phyloP scores from a whole-genome alignment of 176 grass and related monocot genomes.

The Poa pratensis region DNA sequence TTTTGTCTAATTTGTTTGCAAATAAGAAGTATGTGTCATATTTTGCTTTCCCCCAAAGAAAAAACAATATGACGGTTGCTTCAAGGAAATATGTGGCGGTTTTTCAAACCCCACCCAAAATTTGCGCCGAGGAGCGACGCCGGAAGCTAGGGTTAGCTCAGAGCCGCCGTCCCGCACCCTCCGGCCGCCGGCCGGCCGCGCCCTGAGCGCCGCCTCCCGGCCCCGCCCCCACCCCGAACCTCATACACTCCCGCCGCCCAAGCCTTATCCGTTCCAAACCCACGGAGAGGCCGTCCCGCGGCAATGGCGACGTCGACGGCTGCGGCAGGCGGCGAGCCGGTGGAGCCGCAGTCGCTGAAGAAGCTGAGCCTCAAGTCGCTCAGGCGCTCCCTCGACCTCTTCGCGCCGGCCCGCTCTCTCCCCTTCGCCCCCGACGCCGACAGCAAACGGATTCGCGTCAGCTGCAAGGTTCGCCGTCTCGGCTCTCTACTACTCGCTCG shows the following conservation, averaged over 20 bases:
- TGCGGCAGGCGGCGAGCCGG: constrained; percentile 43
- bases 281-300: not conserved
- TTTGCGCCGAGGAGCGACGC: not conserved
- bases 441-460: constrained; percentile 81
- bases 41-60: too few species aligned
- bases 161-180: not conserved
- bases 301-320: constrained; percentile 33
- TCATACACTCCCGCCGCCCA: not conserved
- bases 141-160: not conserved
- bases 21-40: too few species aligned
- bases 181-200: not conserved
- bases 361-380: constrained; percentile 91
- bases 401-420: constrained; percentile 59
- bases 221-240: not conserved
- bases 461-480: constrained; percentile 66
- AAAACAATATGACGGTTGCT: too few species aligned
- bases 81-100: not conserved
- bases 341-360: constrained; percentile 88
- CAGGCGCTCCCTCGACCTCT: constrained; percentile 81
- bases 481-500: not conserved
- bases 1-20: too few species aligned
- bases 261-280: not conserved
- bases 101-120: not conserved
- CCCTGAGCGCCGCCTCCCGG: too few species aligned
- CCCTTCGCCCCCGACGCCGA: constrained; percentile 56